phyloP scores from a whole-genome alignment of 2,329 filamentous ascomycete species.

The Fusarium veterinarium region DNA sequence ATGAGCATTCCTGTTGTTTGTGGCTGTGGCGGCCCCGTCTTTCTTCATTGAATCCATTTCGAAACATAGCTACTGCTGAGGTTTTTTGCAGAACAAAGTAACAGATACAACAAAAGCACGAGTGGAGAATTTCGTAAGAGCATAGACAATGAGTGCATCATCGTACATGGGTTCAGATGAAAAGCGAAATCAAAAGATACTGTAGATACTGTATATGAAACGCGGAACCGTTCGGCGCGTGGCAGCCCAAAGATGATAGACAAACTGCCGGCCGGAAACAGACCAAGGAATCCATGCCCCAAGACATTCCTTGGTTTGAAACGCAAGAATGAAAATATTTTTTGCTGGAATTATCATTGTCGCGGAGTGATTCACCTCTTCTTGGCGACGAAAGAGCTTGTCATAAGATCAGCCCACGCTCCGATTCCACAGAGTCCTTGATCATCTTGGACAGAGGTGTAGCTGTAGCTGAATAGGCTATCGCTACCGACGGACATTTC shows the following conservation, averaged over 20 bases:
- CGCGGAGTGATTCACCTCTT: conserved; percentile 18
- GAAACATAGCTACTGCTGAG: background rate
- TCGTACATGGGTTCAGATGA: conserved; percentile 7
- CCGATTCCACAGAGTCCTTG: conserved; percentile 35
- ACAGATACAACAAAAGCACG: background rate
- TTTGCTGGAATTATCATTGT: conserved; percentile 14
- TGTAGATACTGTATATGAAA: conserved; percentile 35
- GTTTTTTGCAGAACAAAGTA: background rate
- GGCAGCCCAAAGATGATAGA: conserved; percentile 1
- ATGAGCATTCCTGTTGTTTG: conserved; percentile 19
- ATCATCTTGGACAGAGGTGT: conserved; percentile 6
- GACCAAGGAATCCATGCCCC: background rate
- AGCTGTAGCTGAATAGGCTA: conserved; percentile 9
- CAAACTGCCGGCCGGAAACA: conserved; percentile 12
- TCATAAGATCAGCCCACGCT: conserved; percentile 37
- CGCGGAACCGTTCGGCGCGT: conserved; percentile 12
- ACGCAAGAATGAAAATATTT: background rate
- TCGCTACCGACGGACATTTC: conserved; percentile 13
- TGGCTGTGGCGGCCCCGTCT: conserved; percentile 9
- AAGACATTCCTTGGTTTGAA: conserved; percentile 10
- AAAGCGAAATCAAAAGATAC: background rate
- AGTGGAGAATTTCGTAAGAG: background rate
- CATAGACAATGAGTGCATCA: background rate
- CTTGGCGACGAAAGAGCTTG: conserved; percentile 22
- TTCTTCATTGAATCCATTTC: background rate